Conservation (phyloP, 2,329 filamentous ascomycete species). For the Camillea tinctor region DNA sequence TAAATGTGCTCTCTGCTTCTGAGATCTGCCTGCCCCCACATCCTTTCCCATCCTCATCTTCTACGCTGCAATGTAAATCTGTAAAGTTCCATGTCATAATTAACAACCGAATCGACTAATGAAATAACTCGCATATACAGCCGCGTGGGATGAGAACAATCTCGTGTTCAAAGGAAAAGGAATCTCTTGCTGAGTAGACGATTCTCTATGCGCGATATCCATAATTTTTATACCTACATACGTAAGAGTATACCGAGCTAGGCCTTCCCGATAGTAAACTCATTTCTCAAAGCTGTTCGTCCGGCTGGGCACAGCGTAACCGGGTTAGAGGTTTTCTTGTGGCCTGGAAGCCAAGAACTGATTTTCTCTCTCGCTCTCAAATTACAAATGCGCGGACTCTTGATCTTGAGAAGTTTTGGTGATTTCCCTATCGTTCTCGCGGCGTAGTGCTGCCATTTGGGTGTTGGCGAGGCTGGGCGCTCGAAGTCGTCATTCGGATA, state of each 20-base stretch:
- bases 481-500: slow-evolving; percentile 5
- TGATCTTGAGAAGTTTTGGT: no score
- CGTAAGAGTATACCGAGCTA: neutral
- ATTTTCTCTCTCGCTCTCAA: neutral
- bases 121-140: no score
- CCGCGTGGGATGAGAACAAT: neutral
- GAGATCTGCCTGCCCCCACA: neutral
- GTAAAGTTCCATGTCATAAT: no score
- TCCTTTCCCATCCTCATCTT: no score
- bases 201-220: neutral
- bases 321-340: neutral
- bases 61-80: no score
- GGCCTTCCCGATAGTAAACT: neutral
- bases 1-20: neutral
- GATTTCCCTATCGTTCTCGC: neutral
- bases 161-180: neutral
- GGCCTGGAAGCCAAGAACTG: neutral
- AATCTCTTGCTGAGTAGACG: neutral
- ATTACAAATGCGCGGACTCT: neutral
- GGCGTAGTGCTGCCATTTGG: neutral
- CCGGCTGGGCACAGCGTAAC: neutral
- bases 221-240: neutral
- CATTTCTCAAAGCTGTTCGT: neutral
- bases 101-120: neutral
- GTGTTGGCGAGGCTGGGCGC: neutral